Evolutionary conservation across 1,284 basidiomycete genomes (phyloP), one percentile per base, ranked within the genome.

Genomic region (Cerioporus squamosus): DNA sequence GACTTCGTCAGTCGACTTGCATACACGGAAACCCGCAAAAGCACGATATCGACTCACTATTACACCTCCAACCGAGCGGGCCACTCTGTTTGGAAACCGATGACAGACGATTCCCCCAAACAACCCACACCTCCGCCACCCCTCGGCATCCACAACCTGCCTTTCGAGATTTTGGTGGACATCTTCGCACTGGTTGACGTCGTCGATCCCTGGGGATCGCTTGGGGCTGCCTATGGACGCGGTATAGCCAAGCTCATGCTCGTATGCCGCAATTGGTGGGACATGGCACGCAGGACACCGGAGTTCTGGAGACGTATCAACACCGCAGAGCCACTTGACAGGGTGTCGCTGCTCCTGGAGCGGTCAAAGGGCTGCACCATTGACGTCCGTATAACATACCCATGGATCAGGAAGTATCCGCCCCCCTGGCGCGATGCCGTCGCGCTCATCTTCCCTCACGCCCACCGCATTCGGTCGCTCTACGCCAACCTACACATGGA

Each of bases 271-370:
- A 31, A 33, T 18, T 60, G 59, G 54, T 47, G 33, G 17, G 14
- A 12, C 29, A 9, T 56, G 23, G 22, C 29, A 17, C 2, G 31
- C 36, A 12, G 17, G 12, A 57, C 44, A 2, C 29, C 58, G 24
- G 8, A 31, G 4, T 57, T 61, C 48, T 61, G 55, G 59, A 40
- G 59, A 4, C 10, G 44, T 23, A 51, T 61, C 38, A 51, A 61
- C 29, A 26, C 23, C 20, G 44, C 15, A 5, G 43, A 26, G 10
- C 47, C 44, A 4, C 1, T 42, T 0, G 5, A 18, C 1, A 12
- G 18, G 9, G 38, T 57, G 3, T 31, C 54, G 4, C 38, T 51
- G 14, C 39, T 44, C 44, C 40, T 57, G 12, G 38, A 14, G 7
- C 44, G 55, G 29, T 57, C 59, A 0, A 14, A 26, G 12, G 51